A percentile compares a stretch with the other conserved stretches of the same genome.
Evolutionary conservation across 176 grass and related monocot species (phyloP).

Genomic region (Hordeum marinum): DNA sequence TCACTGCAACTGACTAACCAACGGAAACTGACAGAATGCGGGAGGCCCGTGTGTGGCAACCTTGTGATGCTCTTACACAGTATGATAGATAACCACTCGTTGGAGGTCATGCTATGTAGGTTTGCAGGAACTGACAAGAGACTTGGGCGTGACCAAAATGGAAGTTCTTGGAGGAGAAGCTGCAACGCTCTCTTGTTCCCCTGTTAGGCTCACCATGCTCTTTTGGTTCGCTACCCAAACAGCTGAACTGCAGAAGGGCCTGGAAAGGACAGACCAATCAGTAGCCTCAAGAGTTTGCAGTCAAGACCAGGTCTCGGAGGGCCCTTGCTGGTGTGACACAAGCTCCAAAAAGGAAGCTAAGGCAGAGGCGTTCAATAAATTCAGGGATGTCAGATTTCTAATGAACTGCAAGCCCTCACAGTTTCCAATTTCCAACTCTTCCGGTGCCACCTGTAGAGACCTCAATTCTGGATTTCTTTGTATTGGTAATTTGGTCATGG

Average conservation of each 20-base stretch:
- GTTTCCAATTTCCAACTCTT: background rate
- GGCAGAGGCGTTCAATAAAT: rapidly evolving
- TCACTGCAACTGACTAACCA: background rate
- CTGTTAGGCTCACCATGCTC: background rate
- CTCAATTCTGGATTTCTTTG: background rate
- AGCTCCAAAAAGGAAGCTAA: no score
- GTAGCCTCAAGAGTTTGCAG: background rate
- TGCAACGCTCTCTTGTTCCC: background rate
- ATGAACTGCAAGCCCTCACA: background rate
- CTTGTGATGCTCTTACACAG: background rate
- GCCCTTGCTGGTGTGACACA: background rate
- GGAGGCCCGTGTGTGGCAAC: background rate
- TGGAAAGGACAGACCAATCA: background rate
- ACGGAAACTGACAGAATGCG: background rate
- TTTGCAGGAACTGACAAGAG: background rate
- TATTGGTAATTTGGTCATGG: background rate
- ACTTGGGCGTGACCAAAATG: rapidly evolving
- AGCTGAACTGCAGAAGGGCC: background rate
- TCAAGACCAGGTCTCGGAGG: background rate
- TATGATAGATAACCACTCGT: background rate
- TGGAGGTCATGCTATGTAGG: background rate
- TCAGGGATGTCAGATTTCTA: background rate
- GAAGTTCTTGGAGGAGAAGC: background rate
- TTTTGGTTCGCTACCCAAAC: background rate
- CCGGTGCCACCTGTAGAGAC: background rate